phyloP scores from a whole-genome alignment of 164 flowering plant genomes.

The Aristolochia californica region DNA sequence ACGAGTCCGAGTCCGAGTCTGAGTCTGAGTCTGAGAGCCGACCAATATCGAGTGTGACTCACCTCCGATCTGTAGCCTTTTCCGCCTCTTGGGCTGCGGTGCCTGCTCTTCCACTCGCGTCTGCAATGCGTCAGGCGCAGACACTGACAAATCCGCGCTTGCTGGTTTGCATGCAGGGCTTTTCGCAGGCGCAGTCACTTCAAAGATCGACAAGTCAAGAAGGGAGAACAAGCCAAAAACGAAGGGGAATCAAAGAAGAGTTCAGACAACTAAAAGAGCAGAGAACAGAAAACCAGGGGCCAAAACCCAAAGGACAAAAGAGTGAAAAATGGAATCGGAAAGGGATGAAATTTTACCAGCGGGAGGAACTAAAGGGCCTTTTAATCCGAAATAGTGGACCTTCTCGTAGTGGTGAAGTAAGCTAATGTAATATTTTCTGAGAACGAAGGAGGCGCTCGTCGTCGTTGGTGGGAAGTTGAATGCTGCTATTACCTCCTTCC shows the following conservation, averaged over 20 bases:
- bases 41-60: neutral
- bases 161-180: conserved; percentile 10
- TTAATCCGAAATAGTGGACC: conserved; percentile 49
- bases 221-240: too few relatives aligned
- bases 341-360: conserved; percentile 17
- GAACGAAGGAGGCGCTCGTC: conserved; percentile 80
- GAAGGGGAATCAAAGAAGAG: too few relatives aligned
- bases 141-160: neutral
- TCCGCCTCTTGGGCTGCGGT: neutral
- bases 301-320: neutral
- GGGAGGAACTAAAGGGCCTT: conserved; percentile 30
- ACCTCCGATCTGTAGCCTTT: conserved; percentile 6
- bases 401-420: conserved; percentile 70
- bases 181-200: conserved; percentile 13
- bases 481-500: conserved; percentile 68
- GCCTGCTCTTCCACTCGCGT: conserved; percentile 1
- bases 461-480: conserved; percentile 67
- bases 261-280: too few relatives aligned
- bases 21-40: neutral
- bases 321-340: neutral
- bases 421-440: conserved; percentile 55
- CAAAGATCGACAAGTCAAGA: neutral
- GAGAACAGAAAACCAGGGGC: too few relatives aligned
- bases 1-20: neutral
- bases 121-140: neutral